phyloP scores from a whole-genome alignment of 352 stramenopile genomes.

The Lagenidium giganteum region DNA sequence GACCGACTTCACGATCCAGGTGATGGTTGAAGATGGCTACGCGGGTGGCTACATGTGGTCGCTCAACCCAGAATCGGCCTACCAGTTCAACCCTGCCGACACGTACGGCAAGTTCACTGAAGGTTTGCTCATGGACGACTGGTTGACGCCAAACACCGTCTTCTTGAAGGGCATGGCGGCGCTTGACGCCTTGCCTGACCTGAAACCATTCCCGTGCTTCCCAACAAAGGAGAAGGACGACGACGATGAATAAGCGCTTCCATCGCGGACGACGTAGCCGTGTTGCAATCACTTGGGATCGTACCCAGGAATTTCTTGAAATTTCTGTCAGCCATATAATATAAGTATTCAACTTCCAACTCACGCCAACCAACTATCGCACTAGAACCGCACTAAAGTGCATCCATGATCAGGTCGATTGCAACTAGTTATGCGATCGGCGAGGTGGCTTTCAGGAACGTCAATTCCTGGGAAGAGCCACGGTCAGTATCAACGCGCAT shows the following conservation, averaged over 20 bases:
- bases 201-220: constrained; percentile 71
- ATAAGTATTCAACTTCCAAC: no score
- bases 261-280: no score
- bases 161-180: constrained; percentile 52
- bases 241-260: no score
- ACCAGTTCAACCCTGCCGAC: constrained; percentile 69
- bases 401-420: no score
- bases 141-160: constrained; percentile 55
- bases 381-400: no score
- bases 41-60: constrained; percentile 80
- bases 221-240: no score
- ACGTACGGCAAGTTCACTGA: constrained; percentile 58
- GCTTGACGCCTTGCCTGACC: constrained; percentile 46
- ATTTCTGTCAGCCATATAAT: no score
- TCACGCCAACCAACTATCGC: no score
- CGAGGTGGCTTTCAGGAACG: no score
- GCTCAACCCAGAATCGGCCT: constrained; percentile 69
- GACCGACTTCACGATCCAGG: constrained; percentile 62
- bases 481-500: neutral
- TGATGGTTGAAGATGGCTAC: constrained; percentile 45
- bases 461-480: neutral
- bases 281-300: no score
- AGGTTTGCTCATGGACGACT: constrained; percentile 60
- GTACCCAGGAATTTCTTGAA: no score
- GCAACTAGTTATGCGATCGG: no score